Evolutionary conservation across 148 eudicot genomes (phyloP).

Genomic region (Polygonum aviculare): DNA sequence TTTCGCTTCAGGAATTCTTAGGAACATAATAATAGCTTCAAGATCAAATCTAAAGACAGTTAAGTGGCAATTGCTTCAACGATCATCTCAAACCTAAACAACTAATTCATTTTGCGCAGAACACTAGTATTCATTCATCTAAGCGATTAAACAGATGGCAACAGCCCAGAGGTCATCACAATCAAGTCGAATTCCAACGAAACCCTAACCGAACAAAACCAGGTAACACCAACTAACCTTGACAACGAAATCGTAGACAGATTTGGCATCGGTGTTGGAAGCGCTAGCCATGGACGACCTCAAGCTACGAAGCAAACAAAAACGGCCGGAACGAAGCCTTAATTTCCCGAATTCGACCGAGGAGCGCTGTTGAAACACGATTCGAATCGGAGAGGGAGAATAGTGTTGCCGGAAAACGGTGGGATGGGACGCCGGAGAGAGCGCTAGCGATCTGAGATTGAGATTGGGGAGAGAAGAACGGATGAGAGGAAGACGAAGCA

Average conservation of each 20-base stretch:
- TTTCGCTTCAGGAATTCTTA: no score
- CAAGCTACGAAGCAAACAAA: neutral
- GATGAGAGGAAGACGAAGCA: neutral
- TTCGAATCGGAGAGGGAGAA: neutral
- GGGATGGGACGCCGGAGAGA: neutral
- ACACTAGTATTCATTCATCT: neutral
- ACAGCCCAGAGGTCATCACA: neutral
- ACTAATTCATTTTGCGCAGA: neutral
- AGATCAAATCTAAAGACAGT: neutral
- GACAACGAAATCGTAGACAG: conserved; percentile 24
- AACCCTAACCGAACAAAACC: neutral
- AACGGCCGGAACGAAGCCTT: neutral
- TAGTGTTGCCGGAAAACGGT: neutral
- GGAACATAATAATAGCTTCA: no score
- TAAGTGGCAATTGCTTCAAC: neutral
- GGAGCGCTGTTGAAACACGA: neutral
- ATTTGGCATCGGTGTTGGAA: conserved; percentile 15
- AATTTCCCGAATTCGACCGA: neutral
- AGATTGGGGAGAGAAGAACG: neutral
- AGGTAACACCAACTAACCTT: neutral
- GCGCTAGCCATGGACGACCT: conserved; percentile 10
- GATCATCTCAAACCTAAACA: neutral
- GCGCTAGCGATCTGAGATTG: neutral
- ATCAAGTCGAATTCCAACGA: neutral
- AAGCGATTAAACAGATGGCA: neutral